Conservation (phyloP, 768 basidiomycete genomes). For the Erythrobasidium yunnanense region DNA sequence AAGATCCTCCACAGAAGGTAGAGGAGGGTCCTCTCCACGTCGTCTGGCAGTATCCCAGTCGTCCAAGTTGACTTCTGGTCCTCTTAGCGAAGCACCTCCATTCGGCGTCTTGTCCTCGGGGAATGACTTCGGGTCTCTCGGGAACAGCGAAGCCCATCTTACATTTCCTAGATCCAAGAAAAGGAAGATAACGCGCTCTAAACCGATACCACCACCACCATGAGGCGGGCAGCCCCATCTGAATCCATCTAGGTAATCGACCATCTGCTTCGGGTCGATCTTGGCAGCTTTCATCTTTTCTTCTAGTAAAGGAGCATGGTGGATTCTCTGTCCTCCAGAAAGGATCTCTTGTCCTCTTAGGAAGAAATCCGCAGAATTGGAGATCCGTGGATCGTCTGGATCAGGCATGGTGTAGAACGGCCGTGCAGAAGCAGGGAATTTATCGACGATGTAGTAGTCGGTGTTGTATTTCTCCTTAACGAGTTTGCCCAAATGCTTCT, state of each 20-base stretch:
- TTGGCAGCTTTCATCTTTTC: constrained; percentile 76
- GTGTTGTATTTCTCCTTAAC: constrained; percentile 80
- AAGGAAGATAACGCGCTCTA: constrained; percentile 61
- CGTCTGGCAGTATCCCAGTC: constrained; percentile 16
- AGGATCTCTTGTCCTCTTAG: constrained; percentile 98
- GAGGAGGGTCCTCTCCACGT: constrained; percentile 35
- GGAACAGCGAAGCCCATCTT: constrained; percentile 80
- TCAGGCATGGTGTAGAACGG: constrained; percentile 99
- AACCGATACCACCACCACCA: constrained; percentile 83
- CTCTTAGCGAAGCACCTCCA: constrained; percentile 15
- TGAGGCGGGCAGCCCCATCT: constrained; percentile 86
- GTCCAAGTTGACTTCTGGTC: constrained; percentile 21
- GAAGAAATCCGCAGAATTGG: constrained; percentile 99
- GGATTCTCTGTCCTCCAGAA: constrained; percentile 91
- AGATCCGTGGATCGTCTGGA: constrained; percentile 73
- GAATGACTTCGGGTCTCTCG: constrained; percentile 70
- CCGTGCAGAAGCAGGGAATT: constrained; percentile 84
- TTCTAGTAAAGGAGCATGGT: constrained; percentile 67
- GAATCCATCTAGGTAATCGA: constrained; percentile 87
- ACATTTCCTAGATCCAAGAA: constrained; percentile 94
- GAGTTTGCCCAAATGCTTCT: constrained; percentile 76
- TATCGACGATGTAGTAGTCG: constrained; percentile 97
- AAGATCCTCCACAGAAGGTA: constrained; percentile 47
- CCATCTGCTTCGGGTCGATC: constrained; percentile 78
- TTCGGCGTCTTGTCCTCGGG: constrained; percentile 20